Conservation (phyloP, 306 rosid genomes). For the Sphenostylis stenocarpa region DNA sequence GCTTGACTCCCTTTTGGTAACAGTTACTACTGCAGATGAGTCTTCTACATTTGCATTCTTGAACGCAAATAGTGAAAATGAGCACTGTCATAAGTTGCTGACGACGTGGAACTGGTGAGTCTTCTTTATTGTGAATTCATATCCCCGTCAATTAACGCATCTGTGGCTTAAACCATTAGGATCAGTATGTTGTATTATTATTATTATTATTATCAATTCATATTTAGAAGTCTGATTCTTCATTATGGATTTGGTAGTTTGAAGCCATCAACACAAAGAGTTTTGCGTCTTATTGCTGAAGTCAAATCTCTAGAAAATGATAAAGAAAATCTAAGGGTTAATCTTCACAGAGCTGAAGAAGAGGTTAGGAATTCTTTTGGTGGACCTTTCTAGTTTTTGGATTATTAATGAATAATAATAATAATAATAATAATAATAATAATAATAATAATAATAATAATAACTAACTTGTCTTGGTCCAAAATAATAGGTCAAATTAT, state of each 20-base stretch:
- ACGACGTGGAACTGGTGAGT: constrained; percentile 75
- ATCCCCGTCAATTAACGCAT: background rate
- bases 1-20: constrained; percentile 64
- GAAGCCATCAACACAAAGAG: constrained; percentile 63
- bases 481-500: constrained; percentile 58
- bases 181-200: background rate
- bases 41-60: constrained; percentile 53
- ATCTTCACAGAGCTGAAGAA: constrained; percentile 82
- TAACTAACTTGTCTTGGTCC: constrained; percentile 16
- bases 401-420: constrained; percentile 7
- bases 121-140: background rate
- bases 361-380: constrained; percentile 55
- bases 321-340: constrained; percentile 67
- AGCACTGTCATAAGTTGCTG: constrained; percentile 58
- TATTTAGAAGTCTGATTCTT: background rate
- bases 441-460: background rate
- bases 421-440: background rate
- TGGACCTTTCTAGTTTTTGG: background rate
- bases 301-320: constrained; percentile 66
- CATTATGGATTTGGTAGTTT: constrained; percentile 55
- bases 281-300: constrained; percentile 64
- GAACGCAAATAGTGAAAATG: constrained; percentile 55
- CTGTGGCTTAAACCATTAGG: background rate
- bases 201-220: background rate
- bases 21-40: constrained; percentile 45